Base-by-base conservation (phyloP, 257 asterid genomes). In the Ophiorrhiza pumila region DNA sequence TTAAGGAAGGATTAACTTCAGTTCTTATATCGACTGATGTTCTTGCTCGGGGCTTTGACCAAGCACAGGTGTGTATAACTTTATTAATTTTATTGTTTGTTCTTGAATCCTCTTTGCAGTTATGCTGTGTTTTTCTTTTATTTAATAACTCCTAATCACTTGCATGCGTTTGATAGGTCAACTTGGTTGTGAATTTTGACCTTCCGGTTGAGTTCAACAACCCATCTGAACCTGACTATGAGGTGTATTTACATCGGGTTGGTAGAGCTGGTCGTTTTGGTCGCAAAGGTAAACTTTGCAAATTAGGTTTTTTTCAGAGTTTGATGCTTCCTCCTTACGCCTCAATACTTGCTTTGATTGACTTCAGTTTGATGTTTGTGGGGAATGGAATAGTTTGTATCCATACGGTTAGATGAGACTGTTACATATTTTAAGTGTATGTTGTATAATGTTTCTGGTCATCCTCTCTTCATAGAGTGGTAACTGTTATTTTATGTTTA, bases 201-300 rank as follows among this genome's bases (percentile, higher is more conserved):
- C 96, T 90, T 68, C 99, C 99, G 2, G 88, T 84, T 78, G 81
- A 69, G 61, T 68, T 71, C 42, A 77, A 61, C 71, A 47, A 29
- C 9, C 90, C 78, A 17, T 70, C 89, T 6, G 93, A 90, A 70
- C 97, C 98, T 25, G 98, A 95, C 68, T 87, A 79, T 78, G 98
- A 91, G 85, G 91, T 90, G 42, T 95, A 91, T 87, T 80, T 95
- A 82, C 99, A 95, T 77, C 90, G 99, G 50, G 96, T 90, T 71
- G 98, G 99, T 68, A 84, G 99, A 85, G 99, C 99, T 1, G 99
- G 99, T 22, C 98, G 99, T 61, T 95, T 95, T 83, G 99, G 99
- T 41, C 97, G 97, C 79, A 95, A 87, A 85, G 99, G 99, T 91
- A 83, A 69, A 58, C 57, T 71, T 25, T 64, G 14, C 8, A 2